Evolutionary conservation across 2,329 filamentous ascomycete genomes (phyloP), one percentile per base, ranked within the genome.

Genomic region (Fusarium caatingaense): DNA sequence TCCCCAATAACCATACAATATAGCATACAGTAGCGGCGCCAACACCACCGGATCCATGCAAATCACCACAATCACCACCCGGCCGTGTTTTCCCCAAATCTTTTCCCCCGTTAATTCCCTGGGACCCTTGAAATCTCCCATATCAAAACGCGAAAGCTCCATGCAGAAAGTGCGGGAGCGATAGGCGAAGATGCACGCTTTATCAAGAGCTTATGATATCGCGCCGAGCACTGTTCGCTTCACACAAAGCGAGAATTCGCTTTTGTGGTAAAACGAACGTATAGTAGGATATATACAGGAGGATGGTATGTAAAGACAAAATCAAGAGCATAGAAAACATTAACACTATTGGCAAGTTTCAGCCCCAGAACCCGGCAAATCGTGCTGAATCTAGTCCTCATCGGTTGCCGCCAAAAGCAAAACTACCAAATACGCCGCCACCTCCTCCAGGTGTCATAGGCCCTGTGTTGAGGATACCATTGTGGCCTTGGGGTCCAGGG

Each of bases 401-500:
- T 72, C 80, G 79, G 72, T 76, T 78, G 61, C 80, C 82, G 37
- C 78, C 80, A 80, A 88, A 87, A 64, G 85, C 83, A 80, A 95
- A 95, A 77, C 85, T 88, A 49, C 93, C 93, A 83, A 95, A 94
- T 25, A 91, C 89, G 54, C 92, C 91, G 27, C 90, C 90, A 4
- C 89, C 89, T 21, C 89, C 91, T 27, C 93, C 92, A 2, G 93
- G 93, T 10, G 93, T 96, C 86, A 94, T 90, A 37, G 91, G 88
- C 5, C 91, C 91, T 78, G 91, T 88, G 54, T 86, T 84, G 28
- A 76, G 80, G 76, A 85, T 80, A 55, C 83, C 87, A 76, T 85
- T 86, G 70, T 88, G 84, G 58, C 80, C 80, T 69, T 85, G 83
- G 18, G 82, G 79, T 11, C 82, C 83, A 16, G 85, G 84, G 27